Conservation (phyloP, 352 stramenopile genomes). For the Phytophthora aleatoria region DNA sequence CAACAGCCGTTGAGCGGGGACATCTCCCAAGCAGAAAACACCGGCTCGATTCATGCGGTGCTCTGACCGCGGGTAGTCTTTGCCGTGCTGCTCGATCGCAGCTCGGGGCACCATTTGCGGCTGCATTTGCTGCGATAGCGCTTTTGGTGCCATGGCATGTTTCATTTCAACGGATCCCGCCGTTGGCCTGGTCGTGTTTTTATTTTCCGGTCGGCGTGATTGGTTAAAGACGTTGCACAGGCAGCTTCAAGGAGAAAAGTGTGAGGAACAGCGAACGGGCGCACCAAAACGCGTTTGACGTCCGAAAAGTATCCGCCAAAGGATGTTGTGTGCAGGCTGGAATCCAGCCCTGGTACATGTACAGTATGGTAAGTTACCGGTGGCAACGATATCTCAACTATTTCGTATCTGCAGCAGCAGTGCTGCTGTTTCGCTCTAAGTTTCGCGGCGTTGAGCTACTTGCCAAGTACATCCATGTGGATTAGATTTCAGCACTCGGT, state of each 20-base stretch:
- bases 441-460: not conserved
- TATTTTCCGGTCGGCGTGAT: slow-evolving; percentile 32
- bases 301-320: slow-evolving; percentile 1
- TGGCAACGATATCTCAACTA: not conserved
- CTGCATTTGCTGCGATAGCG: not conserved
- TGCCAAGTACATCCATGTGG: not conserved
- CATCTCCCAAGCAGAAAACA: slow-evolving; percentile 26
- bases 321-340: too few species aligned
- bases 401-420: too few species aligned
- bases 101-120: not conserved
- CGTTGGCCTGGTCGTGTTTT: slow-evolving; percentile 17
- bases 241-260: slow-evolving; percentile 28
- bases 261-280: slow-evolving; percentile 11
- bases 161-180: slow-evolving; percentile 26
- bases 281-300: slow-evolving; percentile 1
- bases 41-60: slow-evolving; percentile 7
- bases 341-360: not conserved
- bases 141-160: not conserved
- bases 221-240: slow-evolving; percentile 22
- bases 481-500: slow-evolving; percentile 6
- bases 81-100: slow-evolving; percentile 5
- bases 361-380: not conserved
- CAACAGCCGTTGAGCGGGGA: slow-evolving; percentile 10
- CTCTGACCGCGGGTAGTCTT: not conserved
- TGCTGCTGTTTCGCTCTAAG: too few species aligned